These are phyloP conservation scores for Vachellia pachyceras DNA, from an alignment of 306 rosid genomes.

Conservation along the genomic window DNA sequence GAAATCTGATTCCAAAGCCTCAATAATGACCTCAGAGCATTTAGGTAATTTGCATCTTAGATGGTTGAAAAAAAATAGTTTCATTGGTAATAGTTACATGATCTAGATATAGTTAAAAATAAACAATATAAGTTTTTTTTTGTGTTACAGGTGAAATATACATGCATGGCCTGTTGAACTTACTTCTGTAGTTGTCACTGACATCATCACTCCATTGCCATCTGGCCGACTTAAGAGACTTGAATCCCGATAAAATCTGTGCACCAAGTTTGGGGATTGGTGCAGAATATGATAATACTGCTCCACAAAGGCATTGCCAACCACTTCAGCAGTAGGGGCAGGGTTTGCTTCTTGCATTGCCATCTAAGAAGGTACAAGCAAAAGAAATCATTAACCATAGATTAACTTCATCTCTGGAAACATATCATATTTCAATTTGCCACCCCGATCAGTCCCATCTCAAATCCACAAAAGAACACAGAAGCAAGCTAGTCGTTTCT, in stretches of 20 bases:
- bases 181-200: conserved; percentile 81
- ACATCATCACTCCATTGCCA: conserved; percentile 67
- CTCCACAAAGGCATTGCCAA: conserved; percentile 95
- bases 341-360: conserved; percentile 84
- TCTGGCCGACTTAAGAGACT: conserved; percentile 87
- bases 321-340: conserved; percentile 85
- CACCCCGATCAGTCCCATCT: not conserved
- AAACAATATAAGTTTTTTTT: conserved; percentile 8
- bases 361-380: conserved; percentile 57
- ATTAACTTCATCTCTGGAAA: not conserved
- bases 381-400: not conserved
- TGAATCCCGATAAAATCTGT: conserved; percentile 85
- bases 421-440: not conserved
- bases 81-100: conserved; percentile 3
- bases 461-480: conserved; percentile 21
- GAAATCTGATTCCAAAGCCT: not conserved
- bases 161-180: conserved; percentile 36
- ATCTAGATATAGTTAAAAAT: conserved; percentile 9
- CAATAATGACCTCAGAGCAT: conserved; percentile 22
- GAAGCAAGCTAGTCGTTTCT: not conserved
- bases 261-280: conserved; percentile 88
- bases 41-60: not conserved
- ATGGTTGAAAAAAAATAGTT: not conserved
- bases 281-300: conserved; percentile 94
- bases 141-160: conserved; percentile 7